Percentiles rank a stretch among this genome's conserved stretches.
These are phyloP conservation scores for Flaveria robusta DNA, from an alignment of 129 eudicot species.

Conservation along the genomic window DNA sequence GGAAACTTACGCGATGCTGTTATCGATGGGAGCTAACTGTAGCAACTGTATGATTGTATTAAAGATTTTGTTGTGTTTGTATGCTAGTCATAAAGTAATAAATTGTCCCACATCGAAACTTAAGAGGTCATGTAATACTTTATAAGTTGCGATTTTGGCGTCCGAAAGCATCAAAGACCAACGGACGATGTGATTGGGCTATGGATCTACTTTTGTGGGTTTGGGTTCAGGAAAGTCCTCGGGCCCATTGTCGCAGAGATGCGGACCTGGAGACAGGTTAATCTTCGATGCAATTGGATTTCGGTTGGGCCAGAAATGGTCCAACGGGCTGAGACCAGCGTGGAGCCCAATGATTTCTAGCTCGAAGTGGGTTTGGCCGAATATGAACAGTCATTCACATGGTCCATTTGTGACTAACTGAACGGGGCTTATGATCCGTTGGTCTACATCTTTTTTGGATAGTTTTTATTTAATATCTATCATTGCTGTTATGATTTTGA, in stretches of 20 bases:
- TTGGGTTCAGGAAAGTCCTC: constrained; percentile 43
- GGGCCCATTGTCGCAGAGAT: constrained; percentile 43
- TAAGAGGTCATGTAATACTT: background rate
- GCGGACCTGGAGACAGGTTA: constrained; percentile 41
- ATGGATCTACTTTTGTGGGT: background rate
- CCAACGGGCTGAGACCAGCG: constrained; percentile 1
- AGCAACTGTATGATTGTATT: background rate
- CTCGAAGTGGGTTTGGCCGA: constrained; percentile 40
- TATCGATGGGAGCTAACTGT: constrained; percentile 38
- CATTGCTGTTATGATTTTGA: background rate
- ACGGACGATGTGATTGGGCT: constrained; percentile 28
- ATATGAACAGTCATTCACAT: constrained; percentile 40
- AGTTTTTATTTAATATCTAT: background rate
- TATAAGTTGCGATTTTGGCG: background rate
- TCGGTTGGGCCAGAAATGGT: constrained; percentile 12
- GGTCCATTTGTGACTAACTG: constrained; percentile 40
- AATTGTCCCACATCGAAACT: constrained; percentile 14
- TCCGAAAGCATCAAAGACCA: background rate
- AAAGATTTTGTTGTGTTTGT: background rate
- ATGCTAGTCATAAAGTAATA: background rate
- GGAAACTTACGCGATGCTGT: constrained; percentile 50
- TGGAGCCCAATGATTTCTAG: background rate
- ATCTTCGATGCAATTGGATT: background rate
- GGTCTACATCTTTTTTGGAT: background rate
- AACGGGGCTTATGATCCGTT: constrained; percentile 53